Evolutionary conservation across 139 green algal genomes (phyloP).

Genomic region (Mychonastes homosphaera): DNA sequence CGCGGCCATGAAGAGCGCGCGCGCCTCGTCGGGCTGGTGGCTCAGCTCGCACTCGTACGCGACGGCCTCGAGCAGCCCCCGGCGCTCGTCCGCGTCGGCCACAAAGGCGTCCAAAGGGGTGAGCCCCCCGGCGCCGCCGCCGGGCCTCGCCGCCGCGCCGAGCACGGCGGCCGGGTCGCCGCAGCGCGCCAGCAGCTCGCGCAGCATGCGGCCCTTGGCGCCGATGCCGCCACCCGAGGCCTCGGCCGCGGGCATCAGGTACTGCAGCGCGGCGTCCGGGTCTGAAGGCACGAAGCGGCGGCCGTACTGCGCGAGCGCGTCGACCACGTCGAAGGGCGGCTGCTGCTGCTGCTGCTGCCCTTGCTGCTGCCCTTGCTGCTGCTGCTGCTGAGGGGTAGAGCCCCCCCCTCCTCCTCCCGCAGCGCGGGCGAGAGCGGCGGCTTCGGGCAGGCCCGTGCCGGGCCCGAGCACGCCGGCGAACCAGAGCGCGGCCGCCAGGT

Average conservation of each 20-base stretch:
- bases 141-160: constrained; percentile 31
- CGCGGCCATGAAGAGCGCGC: constrained; percentile 75
- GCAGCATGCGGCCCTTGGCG: constrained; percentile 45
- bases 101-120: constrained; percentile 13
- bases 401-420: constrained; percentile 4
- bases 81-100: constrained; percentile 20
- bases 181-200: constrained; percentile 48
- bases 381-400: constrained; percentile 2
- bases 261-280: constrained; percentile 50
- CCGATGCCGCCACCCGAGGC: constrained; percentile 25
- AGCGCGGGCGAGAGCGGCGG: not conserved
- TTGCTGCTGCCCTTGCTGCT: not conserved
- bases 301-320: constrained; percentile 43
- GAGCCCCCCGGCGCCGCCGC: constrained; percentile 35
- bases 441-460: not conserved
- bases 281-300: constrained; percentile 41
- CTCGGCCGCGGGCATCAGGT: constrained; percentile 63
- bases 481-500: constrained; percentile 58
- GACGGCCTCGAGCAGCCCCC: constrained; percentile 51
- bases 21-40: constrained; percentile 24
- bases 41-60: constrained; percentile 60
- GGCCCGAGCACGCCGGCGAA: constrained; percentile 22
- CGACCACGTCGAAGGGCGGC: constrained; percentile 20
- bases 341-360: not conserved
- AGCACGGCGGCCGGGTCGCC: constrained; percentile 24